Evolutionary conservation across 2,329 filamentous ascomycete genomes (phyloP).

Genomic region (Hirsutella rhossiliensis): DNA sequence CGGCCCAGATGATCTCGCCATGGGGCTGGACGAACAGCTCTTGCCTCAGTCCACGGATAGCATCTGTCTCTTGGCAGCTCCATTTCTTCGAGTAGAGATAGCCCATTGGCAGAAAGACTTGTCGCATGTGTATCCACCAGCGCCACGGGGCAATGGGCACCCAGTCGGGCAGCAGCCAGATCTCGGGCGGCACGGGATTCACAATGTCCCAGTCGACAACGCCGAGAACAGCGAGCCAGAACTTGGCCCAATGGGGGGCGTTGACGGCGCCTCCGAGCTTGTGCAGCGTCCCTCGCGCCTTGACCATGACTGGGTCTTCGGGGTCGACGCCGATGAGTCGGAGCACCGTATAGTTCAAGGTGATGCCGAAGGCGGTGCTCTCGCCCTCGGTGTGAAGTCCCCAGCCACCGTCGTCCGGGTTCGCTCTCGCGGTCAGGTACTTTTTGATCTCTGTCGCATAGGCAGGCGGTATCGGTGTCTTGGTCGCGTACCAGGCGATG

Average conservation of each 20-base stretch:
- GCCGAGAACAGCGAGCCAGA: constrained; percentile 79
- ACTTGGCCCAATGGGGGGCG: constrained; percentile 92
- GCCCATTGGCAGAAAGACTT: constrained; percentile 88
- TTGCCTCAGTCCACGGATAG: constrained; percentile 60
- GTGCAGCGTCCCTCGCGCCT: constrained; percentile 71
- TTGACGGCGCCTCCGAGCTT: constrained; percentile 74
- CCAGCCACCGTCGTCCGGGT: constrained; percentile 91
- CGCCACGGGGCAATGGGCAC: constrained; percentile 80
- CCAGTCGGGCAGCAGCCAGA: constrained; percentile 91
- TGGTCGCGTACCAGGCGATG: constrained; percentile 77
- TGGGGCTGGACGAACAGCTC: constrained; percentile 77
- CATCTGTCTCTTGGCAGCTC: constrained; percentile 60
- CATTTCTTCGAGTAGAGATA: constrained; percentile 80
- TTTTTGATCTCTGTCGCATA: constrained; percentile 83
- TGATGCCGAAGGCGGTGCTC: constrained; percentile 81
- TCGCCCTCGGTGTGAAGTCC: constrained; percentile 90
- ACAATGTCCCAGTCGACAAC: constrained; percentile 84
- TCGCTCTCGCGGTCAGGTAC: constrained; percentile 76
- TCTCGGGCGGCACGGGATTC: constrained; percentile 84
- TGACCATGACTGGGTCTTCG: constrained; percentile 75
- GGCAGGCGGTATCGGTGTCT: constrained; percentile 70
- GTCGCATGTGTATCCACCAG: constrained; percentile 98
- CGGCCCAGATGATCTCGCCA: constrained; percentile 63
- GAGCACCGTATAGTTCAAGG: constrained; percentile 74
- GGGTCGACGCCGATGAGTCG: constrained; percentile 72